Percentiles rank a stretch among this genome's conserved stretches.
Conservation (phyloP, 108 stramenopile genomes). For the Skeletonema grethae region DNA sequence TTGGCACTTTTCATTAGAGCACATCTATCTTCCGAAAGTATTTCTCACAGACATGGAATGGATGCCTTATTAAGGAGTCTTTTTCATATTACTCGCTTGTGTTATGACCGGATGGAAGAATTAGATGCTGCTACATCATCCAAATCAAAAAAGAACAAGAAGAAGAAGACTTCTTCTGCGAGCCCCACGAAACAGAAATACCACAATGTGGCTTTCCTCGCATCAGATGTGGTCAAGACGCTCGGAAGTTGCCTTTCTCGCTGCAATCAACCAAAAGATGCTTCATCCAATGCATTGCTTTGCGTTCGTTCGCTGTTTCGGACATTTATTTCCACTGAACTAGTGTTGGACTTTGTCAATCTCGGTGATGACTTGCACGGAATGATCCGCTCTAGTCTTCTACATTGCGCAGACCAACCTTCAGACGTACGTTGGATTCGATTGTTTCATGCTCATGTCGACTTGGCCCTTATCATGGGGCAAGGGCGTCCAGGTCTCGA, state of each 20-base stretch:
- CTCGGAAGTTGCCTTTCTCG: neutral
- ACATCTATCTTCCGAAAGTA: slow-evolving; percentile 7
- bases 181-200: neutral
- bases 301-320: slow-evolving; percentile 3
- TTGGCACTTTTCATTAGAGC: slow-evolving; percentile 41
- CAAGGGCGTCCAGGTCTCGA: slow-evolving; percentile 7
- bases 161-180: neutral
- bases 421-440: neutral
- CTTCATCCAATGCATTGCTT: neutral
- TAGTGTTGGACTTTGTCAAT: slow-evolving; percentile 3
- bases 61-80: slow-evolving; percentile 18
- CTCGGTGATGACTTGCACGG: neutral
- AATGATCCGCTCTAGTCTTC: neutral
- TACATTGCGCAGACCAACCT: neutral
- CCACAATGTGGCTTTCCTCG: neutral
- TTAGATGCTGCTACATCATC: slow-evolving; percentile 3
- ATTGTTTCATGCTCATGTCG: slow-evolving; percentile 14
- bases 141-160: neutral
- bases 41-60: neutral
- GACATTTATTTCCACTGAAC: neutral
- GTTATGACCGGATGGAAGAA: slow-evolving; percentile 32
- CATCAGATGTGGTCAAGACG: slow-evolving; percentile 1
- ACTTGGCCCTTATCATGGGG: slow-evolving; percentile 32
- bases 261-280: neutral
- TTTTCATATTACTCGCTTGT: slow-evolving; percentile 23